These are phyloP conservation scores for Aspergillus heteromorphus DNA, from an alignment of 495 filamentous ascomycete species.

Conservation along the genomic window DNA sequence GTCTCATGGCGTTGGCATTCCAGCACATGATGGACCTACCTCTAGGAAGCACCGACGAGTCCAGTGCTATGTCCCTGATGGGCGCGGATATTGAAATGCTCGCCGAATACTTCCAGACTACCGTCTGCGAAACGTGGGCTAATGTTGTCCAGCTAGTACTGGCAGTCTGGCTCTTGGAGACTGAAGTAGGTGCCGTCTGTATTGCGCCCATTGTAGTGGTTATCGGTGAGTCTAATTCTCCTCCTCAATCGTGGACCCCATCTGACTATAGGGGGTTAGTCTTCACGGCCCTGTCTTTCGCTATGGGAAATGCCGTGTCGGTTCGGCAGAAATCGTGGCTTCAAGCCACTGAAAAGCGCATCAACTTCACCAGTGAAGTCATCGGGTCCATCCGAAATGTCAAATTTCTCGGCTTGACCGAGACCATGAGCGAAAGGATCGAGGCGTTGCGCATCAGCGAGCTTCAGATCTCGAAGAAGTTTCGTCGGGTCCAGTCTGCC, in stretches of 20 bases:
- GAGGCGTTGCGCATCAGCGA: conserved; percentile 11
- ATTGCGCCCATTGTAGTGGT: conserved; percentile 46
- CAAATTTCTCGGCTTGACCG: conserved; percentile 16
- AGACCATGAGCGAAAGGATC: conserved; percentile 10
- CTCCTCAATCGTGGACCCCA: too few species aligned
- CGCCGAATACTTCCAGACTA: conserved; percentile 28
- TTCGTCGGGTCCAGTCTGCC: conserved; percentile 1
- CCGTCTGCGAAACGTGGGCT: conserved; percentile 50
- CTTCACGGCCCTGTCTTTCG: conserved; percentile 15
- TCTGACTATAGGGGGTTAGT: too few species aligned
- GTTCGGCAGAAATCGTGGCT: conserved; percentile 46
- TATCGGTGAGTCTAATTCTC: conserved; percentile 28
- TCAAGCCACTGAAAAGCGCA: conserved; percentile 45
- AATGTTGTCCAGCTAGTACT: conserved; percentile 48
- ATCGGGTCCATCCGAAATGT: conserved; percentile 18
- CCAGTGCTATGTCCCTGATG: conserved; percentile 50
- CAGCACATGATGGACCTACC: conserved; percentile 28
- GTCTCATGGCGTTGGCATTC: conserved; percentile 46
- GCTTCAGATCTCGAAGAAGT: conserved; percentile 9
- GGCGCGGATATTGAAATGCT: conserved; percentile 52
- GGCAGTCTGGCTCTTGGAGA: conserved; percentile 48
- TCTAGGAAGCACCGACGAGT: conserved; percentile 32
- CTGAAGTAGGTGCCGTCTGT: conserved; percentile 42
- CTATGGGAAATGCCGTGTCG: conserved; percentile 39
- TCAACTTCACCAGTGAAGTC: conserved; percentile 23